Base-by-base conservation (phyloP, 176 grass and related monocot species). In the Bonia amplexicaulis region DNA sequence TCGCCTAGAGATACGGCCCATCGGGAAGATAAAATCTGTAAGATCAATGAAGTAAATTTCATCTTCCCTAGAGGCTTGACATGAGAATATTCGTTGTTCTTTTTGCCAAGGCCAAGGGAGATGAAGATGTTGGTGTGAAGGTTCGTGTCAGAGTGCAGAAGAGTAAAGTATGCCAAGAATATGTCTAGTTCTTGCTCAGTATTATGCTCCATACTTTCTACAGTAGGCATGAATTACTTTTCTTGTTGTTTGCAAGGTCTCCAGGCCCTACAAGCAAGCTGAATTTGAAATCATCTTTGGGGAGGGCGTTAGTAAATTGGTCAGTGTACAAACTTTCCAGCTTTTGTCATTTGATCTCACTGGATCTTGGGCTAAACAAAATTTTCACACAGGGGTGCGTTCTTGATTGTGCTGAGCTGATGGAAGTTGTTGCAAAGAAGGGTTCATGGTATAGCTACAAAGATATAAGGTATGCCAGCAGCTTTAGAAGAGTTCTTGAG, bases 261-360 rank as follows among this genome's bases (percentile, higher is more conserved):
- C 96, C 40, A 89, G 93, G 74, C 96, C 96, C 13, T 98, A 98
- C 91, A 95, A 94, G 78, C 96, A 98, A 92, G 93, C 96, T 90
- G 96, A 98, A 85, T 96, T 99, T 73, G 96, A 99, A 77, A 96
- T 99, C 53, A 94, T 99, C 31, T 99, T 99, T 89, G 93, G 96
- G 76, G 93, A 99, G 85, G 96, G 96, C 55, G 90, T 96, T 82
- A 92, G 91, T 91, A 96, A 94, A 84, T 65, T 99, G 91, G 96
- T 99, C 52, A 81, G 88, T 44, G 35, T 80, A 35, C 52, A 52
- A 37, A 22, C n/a, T 90, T 60, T 86, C 85, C 40, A 29, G n/a
- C 19, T 80, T 84, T 64, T 88, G 11, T 51, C 40, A n/a, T 59
- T 17, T 46, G 58, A 80, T 22, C 55, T 12, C 33, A 10, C 33